phyloP scores from a whole-genome alignment of 2,329 filamentous ascomycete genomes.

The Ophiostoma sp. region DNA sequence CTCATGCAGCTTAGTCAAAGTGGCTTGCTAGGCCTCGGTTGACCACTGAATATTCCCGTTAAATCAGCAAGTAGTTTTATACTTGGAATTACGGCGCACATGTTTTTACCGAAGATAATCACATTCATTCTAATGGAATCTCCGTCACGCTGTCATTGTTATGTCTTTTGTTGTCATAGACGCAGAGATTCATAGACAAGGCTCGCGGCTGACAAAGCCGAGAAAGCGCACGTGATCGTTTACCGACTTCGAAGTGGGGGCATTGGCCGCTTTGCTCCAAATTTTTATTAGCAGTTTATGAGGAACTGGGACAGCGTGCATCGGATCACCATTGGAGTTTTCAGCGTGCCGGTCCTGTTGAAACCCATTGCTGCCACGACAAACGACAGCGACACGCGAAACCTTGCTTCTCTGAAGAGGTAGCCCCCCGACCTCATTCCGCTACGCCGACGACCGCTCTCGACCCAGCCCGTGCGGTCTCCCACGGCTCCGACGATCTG shows the following conservation, averaged over 20 bases:
- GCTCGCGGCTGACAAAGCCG: constrained; percentile 6
- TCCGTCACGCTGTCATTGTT: neutral
- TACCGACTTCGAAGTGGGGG: neutral
- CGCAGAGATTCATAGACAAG: neutral
- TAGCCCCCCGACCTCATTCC: too few species aligned
- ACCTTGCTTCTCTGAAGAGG: neutral
- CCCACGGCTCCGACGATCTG: neutral
- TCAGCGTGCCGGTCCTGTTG: neutral
- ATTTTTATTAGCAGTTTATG: neutral
- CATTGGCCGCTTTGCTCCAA: neutral
- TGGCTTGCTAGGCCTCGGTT: neutral
- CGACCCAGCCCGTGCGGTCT: neutral
- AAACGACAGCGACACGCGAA: neutral
- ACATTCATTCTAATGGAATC: neutral
- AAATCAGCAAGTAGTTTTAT: too few species aligned
- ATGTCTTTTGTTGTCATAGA: neutral
- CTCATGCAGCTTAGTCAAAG: neutral
- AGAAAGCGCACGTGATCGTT: neutral
- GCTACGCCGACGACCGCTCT: neutral
- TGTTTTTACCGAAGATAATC: too few species aligned
- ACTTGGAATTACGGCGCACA: too few species aligned
- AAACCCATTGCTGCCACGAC: neutral
- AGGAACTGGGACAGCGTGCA: neutral
- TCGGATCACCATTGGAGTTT: constrained; percentile 5
- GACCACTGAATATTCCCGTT: neutral